Evolutionary conservation across 192 early-diverging fungal species (phyloP).

Genomic region (Thamnidium elegans): DNA sequence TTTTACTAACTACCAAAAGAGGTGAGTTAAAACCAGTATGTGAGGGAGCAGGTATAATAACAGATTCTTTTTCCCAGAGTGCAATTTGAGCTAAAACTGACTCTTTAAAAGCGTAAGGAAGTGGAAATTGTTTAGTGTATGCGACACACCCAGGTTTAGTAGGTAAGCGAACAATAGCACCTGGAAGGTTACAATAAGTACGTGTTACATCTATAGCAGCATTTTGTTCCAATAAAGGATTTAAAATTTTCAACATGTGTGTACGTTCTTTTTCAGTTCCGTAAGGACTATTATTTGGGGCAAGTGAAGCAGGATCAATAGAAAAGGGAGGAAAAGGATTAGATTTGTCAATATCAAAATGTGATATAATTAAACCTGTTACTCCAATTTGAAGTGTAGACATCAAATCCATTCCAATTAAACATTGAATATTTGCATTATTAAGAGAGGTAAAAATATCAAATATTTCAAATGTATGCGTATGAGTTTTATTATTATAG

Average conservation of each 20-base stretch:
- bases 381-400: no score
- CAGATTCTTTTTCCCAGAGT: constrained; percentile 13
- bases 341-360: no score
- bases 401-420: no score
- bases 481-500: no score
- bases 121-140: constrained; percentile 8
- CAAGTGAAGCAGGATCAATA: neutral
- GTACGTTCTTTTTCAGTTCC: neutral
- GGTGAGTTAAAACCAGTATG: constrained; percentile 12
- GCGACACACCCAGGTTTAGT: neutral
- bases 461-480: no score
- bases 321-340: no score
- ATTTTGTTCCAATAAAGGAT: neutral
- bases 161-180: neutral
- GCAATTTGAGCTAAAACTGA: neutral
- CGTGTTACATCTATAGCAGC: neutral
- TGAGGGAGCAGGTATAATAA: neutral
- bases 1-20: constrained; percentile 26
- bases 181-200: constrained; percentile 9
- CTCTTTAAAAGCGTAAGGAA: neutral
- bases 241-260: neutral
- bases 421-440: no score
- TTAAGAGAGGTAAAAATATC: no score
- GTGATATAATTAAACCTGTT: no score
- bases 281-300: neutral